Conservation (phyloP, 2,329 filamentous ascomycete genomes). For the Ampelomyces quisqualis region DNA sequence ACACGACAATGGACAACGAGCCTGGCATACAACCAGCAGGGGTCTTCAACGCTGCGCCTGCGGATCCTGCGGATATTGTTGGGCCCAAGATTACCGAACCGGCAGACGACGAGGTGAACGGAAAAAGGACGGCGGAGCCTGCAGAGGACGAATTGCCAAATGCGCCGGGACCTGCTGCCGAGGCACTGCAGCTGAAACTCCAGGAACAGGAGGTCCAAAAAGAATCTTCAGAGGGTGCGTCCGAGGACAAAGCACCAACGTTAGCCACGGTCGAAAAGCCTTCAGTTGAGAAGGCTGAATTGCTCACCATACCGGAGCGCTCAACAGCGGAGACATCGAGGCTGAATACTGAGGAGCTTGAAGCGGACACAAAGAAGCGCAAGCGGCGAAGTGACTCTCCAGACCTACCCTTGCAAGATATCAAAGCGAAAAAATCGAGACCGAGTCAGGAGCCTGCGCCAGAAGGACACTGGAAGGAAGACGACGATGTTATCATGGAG, state of each 20-base stretch:
- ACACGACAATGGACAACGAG: slow-evolving; percentile 19
- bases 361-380: slow-evolving; percentile 44
- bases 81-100: slow-evolving; percentile 21
- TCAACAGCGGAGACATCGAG: slow-evolving; percentile 37
- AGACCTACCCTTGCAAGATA: slow-evolving; percentile 35
- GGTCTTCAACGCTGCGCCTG: slow-evolving; percentile 18
- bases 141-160: slow-evolving; percentile 18
- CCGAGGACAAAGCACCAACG: slow-evolving; percentile 20
- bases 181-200: slow-evolving; percentile 18
- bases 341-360: slow-evolving; percentile 41
- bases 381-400: slow-evolving; percentile 47
- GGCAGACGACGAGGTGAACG: slow-evolving; percentile 13
- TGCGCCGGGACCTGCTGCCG: slow-evolving; percentile 26
- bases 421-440: slow-evolving; percentile 49
- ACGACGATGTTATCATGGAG: slow-evolving; percentile 36
- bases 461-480: slow-evolving; percentile 34
- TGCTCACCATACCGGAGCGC: slow-evolving; percentile 25
- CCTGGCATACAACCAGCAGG: slow-evolving; percentile 17
- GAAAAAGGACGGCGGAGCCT: slow-evolving; percentile 4
- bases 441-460: slow-evolving; percentile 38
- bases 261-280: slow-evolving; percentile 28
- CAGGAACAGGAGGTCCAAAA: slow-evolving; percentile 10
- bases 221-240: too few species aligned
- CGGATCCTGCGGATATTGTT: slow-evolving; percentile 20
- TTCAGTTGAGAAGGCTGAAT: slow-evolving; percentile 36